Base-by-base conservation (phyloP, 257 asterid genomes). In the Primulina huaijiensis region DNA sequence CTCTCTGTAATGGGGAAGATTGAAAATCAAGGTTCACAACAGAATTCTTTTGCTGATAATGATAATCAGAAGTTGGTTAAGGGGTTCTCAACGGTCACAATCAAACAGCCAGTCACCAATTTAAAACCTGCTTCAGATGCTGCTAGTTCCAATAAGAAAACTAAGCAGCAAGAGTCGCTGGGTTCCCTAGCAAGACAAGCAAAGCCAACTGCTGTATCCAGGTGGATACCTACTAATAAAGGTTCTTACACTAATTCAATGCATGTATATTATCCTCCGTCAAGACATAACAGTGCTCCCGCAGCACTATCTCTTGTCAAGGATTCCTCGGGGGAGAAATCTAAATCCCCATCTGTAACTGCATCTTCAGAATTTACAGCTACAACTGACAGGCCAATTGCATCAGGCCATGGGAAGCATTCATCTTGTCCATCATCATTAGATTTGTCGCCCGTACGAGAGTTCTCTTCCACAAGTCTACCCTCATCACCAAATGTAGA, bases 171-270 rank as follows among this genome's bases (percentile, higher is more conserved):
- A 72, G 95, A 88, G 59, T 40, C 77, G 23, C 89, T 65, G 79
- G 84, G 79, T 31, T 8, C 83, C 71, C 73, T 62, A 66, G 57
- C 65, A 72, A 86, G 97, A 78, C 81, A 53, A 75, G 98, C 96
- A 61, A 89, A 94, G 79, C 85, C 96, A 52, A 88, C 72, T 84
- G 83, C 93, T 68, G 93, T 84, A 56, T 92, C 99, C 61, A 85
- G 87, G 85, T 94, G 98, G 99, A 89, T 94, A 71, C 98, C 98
- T 66, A 6, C 95, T 55, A 94, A 91, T 81, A 94, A 91, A 85
- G 97, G 97, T 60, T 92, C 97, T 67, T 89, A 89, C 83, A 85
- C 92, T 71, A 87, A 86, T 84, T 94, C 97, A 66, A 89, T 94
- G 98, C 99, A 91, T 78, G 92, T 91, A 53, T 81, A 88, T 70